Conservation (phyloP, 768 basidiomycete species). For the Gloeopeniophorella convolvens region DNA sequence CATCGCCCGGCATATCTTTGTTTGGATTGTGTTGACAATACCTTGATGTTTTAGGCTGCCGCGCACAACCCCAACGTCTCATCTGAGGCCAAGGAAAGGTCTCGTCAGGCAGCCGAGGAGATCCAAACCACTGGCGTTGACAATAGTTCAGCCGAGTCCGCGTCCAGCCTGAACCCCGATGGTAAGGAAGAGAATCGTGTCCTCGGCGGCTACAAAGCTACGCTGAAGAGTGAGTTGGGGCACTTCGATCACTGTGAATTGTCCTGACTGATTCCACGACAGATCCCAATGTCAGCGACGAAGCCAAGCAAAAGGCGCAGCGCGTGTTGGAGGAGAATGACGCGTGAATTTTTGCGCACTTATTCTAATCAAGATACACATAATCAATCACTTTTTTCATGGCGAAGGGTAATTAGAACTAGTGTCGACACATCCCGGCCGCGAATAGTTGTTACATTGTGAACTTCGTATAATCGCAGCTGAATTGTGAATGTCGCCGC, state of each 20-base stretch:
- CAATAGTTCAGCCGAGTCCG: background rate
- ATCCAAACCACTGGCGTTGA: conserved; percentile 16
- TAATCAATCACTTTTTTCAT: too few species aligned
- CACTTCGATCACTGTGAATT: background rate
- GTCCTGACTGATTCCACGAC: background rate
- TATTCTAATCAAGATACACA: too few species aligned
- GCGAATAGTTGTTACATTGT: too few species aligned
- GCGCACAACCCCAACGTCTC: conserved; percentile 29
- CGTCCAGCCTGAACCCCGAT: background rate
- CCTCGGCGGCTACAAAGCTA: conserved; percentile 27
- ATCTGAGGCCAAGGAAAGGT: conserved; percentile 29
- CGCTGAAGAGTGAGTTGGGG: conserved; percentile 23
- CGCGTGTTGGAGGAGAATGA: conserved; percentile 22
- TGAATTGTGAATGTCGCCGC: too few species aligned
- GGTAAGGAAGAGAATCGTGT: conserved; percentile 23
- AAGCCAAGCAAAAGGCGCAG: conserved; percentile 26
- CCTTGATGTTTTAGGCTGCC: conserved; percentile 27
- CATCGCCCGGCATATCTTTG: background rate
- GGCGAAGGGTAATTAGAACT: too few species aligned
- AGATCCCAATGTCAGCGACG: conserved; percentile 27
- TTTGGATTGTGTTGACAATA: background rate
- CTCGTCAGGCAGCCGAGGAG: conserved; percentile 24
- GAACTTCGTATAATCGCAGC: too few species aligned
- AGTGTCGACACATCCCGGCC: too few species aligned
- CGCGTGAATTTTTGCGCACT: conserved; percentile 15